These are phyloP conservation scores for Dryas integrifolia DNA, from an alignment of 331 rosid species.

Conservation along the genomic window DNA sequence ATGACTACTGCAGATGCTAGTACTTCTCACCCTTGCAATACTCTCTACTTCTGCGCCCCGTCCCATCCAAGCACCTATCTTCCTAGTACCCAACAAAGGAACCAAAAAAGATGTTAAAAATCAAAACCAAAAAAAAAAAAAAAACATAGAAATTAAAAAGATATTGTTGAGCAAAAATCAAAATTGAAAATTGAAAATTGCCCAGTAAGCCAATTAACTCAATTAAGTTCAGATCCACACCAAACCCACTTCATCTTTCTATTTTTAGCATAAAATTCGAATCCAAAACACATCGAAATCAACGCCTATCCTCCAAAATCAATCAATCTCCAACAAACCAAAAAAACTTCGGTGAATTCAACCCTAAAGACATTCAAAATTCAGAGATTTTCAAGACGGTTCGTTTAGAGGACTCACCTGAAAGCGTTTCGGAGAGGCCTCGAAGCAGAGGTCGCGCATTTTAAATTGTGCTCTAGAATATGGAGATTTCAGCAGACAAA, in stretches of 20 bases:
- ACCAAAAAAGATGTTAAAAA: not conserved
- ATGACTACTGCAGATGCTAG: conserved; percentile 20
- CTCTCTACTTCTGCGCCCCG: conserved; percentile 28
- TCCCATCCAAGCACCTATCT: conserved; percentile 37
- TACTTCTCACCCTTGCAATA: conserved; percentile 21
- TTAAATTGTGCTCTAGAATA: conserved; percentile 1
- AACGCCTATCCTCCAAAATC: not conserved
- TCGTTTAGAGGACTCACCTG: conserved; percentile 33
- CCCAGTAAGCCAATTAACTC: not conserved
- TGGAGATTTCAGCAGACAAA: not conserved
- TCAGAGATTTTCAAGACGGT: not conserved
- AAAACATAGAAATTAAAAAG: not conserved
- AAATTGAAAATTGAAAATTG: not conserved
- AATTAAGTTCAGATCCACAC: conserved; percentile 19
- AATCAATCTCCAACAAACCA: not conserved
- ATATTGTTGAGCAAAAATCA: not conserved
- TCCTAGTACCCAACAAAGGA: conserved; percentile 25
- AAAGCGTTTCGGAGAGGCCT: conserved; percentile 32
- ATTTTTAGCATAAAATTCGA: not conserved
- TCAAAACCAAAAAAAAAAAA: not conserved
- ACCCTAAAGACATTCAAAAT: not conserved
- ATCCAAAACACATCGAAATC: not conserved
- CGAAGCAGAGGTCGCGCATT: conserved; percentile 33
- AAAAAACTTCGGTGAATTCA: not conserved
- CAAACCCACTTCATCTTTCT: not conserved